Percentiles rank a stretch among this genome's conserved stretches.
Evolutionary conservation across 805 yeast genomes (phyloP).

Genomic region (Candida pseudoglaebosa): DNA sequence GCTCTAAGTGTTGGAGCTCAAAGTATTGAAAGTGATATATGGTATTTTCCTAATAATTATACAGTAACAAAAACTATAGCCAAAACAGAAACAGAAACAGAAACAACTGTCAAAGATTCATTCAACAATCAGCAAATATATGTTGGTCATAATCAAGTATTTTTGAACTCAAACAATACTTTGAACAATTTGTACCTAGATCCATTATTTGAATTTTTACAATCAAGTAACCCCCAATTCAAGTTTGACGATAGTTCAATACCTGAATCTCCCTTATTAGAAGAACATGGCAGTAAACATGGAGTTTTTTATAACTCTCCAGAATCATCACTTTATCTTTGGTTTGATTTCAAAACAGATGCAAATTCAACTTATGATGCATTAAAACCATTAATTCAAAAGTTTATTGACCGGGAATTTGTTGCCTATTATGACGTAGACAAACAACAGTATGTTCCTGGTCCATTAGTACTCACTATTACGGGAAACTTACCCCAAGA

Average conservation of each 20-base stretch:
- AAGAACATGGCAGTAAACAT: constrained; percentile 15
- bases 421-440: constrained; percentile 45
- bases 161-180: constrained; percentile 44
- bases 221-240: constrained; percentile 40
- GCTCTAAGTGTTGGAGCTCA: constrained; percentile 53
- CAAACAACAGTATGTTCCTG: constrained; percentile 31
- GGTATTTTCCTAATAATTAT: constrained; percentile 41
- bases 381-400: constrained; percentile 42
- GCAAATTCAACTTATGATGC: constrained; percentile 46
- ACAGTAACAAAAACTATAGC: constrained; percentile 26
- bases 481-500: constrained; percentile 63
- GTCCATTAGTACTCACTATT: constrained; percentile 59
- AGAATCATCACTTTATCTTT: constrained; percentile 51
- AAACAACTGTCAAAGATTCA: constrained; percentile 13
- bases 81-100: constrained; percentile 18
- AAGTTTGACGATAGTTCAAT: constrained; percentile 3
- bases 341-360: constrained; percentile 61
- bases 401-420: constrained; percentile 46
- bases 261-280: constrained; percentile 11
- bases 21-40: constrained; percentile 66
- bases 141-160: constrained; percentile 59
- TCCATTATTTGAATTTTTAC: constrained; percentile 47
- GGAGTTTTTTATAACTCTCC: constrained; percentile 42
- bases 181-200: constrained; percentile 49
- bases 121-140: constrained; percentile 37